phyloP scores from a whole-genome alignment of 164 flowering plant genomes.

The Stephania cephalantha region DNA sequence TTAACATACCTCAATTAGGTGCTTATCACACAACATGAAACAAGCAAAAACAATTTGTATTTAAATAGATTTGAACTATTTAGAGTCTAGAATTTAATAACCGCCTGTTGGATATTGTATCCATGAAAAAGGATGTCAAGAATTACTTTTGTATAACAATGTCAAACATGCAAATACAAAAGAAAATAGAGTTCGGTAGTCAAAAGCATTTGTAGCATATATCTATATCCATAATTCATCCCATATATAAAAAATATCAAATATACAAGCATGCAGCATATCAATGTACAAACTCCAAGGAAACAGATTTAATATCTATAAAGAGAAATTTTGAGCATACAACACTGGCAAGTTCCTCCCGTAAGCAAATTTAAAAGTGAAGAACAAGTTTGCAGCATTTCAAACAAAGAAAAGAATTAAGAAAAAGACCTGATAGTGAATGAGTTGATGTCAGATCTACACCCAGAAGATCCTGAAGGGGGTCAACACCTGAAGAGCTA shows the following conservation, averaged over 20 bases:
- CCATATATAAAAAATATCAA: no score
- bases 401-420: neutral
- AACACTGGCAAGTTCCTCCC: neutral
- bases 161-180: no score
- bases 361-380: neutral
- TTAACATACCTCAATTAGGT: neutral
- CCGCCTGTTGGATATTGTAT: no score
- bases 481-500: slow-evolving; percentile 73
- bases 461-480: slow-evolving; percentile 91
- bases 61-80: neutral
- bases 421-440: slow-evolving; percentile 50
- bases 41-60: neutral
- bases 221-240: no score
- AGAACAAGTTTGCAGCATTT: neutral
- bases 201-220: no score
- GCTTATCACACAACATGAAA: neutral
- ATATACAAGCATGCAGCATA: no score
- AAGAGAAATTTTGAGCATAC: neutral
- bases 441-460: slow-evolving; percentile 52
- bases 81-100: neutral
- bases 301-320: neutral
- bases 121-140: no score
- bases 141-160: no score
- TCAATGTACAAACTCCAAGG: neutral
- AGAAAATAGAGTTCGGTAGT: no score